Percentiles rank a stretch among this genome's conserved stretches.
Evolutionary conservation across 2,329 filamentous ascomycete species (phyloP).

Genomic region (Ceratocystis alfenasii): DNA sequence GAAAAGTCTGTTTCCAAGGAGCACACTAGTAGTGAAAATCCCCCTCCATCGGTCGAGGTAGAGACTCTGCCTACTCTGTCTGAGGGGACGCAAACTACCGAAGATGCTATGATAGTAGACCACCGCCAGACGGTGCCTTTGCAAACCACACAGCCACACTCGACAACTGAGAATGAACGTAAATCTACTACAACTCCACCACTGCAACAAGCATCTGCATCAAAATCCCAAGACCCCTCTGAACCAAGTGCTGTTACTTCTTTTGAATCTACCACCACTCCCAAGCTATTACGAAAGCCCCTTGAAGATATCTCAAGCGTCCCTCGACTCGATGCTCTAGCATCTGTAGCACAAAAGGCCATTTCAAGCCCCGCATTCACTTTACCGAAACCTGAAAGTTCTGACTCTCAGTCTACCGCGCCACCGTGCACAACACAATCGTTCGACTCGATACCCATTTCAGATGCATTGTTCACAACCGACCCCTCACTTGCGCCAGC

Average conservation of each 20-base stretch:
- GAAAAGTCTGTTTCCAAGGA: background rate
- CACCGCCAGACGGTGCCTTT: background rate
- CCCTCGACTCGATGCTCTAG: background rate
- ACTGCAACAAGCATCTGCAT: background rate
- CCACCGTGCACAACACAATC: background rate
- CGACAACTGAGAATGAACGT: background rate
- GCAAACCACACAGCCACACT: background rate
- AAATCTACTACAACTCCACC: background rate
- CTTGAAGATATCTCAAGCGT: background rate
- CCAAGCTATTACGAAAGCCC: background rate
- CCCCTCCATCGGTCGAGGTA: background rate
- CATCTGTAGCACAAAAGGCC: conserved; percentile 10
- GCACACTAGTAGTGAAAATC: background rate
- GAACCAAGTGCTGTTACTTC: background rate
- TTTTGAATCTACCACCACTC: background rate
- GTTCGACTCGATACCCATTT: background rate
- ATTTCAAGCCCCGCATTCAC: background rate
- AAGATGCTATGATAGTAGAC: background rate
- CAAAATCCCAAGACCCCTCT: background rate
- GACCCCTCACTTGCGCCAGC: background rate
- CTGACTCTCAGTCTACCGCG: background rate
- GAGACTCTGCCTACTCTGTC: background rate
- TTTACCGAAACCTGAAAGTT: background rate
- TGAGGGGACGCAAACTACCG: background rate
- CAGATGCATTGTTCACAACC: background rate